Base-by-base conservation (phyloP, 768 basidiomycete species). In the Favolaschia claudopus region DNA sequence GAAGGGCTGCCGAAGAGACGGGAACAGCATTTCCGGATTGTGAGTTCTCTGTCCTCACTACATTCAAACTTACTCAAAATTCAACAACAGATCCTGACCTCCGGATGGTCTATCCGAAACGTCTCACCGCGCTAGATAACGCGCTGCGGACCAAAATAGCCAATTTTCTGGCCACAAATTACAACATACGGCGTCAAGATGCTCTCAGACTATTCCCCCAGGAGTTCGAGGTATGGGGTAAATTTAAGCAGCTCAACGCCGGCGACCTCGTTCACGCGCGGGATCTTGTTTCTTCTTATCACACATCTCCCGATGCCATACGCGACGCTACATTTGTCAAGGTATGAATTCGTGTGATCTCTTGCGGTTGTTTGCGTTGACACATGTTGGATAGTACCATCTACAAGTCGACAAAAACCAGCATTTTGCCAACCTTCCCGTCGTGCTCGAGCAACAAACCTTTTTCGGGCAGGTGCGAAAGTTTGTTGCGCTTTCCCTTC, bases 251-350 rank as follows among this genome's bases (percentile, higher is more conserved):
- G n/a, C 17, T 38, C 39, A 19, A 20, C 5, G 53, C 43, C 14
- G 53, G 53, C 13, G 53, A 55, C 19, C 52, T 54, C 15, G 45
- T 54, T 10, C 52, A 54, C 17, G 52, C 52, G 7, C n/a, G 44
- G 44, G 44, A 46, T 20, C 24, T 55, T 25, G 53, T 46, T 9
- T 55, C 53, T 3, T 2, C 43, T 1, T 45, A 46, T 17, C 53
- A 45, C 24, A 55, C 22, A 4, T 37, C 53, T 4, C 53, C 27
- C 14, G 53, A 55, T 20, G 34, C 43, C 12, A 27, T 45, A 5
- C 53, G 53, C 27, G 53, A 55, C 24, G 53, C 53, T 6, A 55
- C 53, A 20, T 55, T 55, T n/a, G 39, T 55, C n/a, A n/a, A n/a
- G n/a, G n/a, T n/a, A n/a, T n/a, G n/a, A n/a, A n/a, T n/a, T n/a